Conservation (phyloP, 2,329 filamentous ascomycete genomes). For the Claviceps sp. region DNA sequence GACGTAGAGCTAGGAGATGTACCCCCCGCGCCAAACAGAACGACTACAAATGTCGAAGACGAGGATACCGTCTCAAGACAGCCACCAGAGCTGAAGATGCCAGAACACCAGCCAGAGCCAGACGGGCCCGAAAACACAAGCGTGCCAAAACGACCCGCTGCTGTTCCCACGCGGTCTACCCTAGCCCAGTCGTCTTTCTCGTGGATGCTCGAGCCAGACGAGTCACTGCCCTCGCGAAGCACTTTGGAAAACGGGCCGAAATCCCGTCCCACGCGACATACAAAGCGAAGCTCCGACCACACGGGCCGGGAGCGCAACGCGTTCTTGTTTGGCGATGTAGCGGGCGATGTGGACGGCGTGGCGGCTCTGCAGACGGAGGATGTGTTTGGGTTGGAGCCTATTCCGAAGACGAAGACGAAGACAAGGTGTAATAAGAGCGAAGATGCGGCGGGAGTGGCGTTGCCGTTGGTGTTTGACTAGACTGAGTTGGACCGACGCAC, state of each 20-base stretch:
- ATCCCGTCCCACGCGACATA: slow-evolving; percentile 21
- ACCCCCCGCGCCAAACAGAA: neutral
- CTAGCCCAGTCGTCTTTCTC: slow-evolving; percentile 65
- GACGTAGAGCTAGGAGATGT: neutral
- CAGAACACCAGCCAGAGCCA: neutral
- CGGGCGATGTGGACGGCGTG: slow-evolving; percentile 20
- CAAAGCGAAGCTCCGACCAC: slow-evolving; percentile 29
- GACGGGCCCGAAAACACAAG: slow-evolving; percentile 1
- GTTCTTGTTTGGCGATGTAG: slow-evolving; percentile 45
- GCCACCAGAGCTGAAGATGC: neutral
- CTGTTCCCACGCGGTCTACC: slow-evolving; percentile 48
- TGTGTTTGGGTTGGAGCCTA: slow-evolving; percentile 42
- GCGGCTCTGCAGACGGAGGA: slow-evolving; percentile 30
- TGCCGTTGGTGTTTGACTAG: slow-evolving; percentile 1
- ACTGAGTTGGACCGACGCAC: neutral
- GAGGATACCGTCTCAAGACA: neutral
- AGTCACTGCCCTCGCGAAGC: slow-evolving; percentile 16
- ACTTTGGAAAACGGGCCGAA: slow-evolving; percentile 12
- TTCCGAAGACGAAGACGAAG: slow-evolving; percentile 18
- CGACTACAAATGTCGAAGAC: neutral
- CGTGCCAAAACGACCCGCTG: slow-evolving; percentile 15
- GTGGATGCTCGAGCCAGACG: slow-evolving; percentile 59
- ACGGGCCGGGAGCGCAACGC: slow-evolving; percentile 41
- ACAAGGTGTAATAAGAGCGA: neutral
- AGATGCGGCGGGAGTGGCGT: neutral